phyloP scores from a whole-genome alignment of 1,139 yeast species.

The Debaryomyces subglobosus region DNA sequence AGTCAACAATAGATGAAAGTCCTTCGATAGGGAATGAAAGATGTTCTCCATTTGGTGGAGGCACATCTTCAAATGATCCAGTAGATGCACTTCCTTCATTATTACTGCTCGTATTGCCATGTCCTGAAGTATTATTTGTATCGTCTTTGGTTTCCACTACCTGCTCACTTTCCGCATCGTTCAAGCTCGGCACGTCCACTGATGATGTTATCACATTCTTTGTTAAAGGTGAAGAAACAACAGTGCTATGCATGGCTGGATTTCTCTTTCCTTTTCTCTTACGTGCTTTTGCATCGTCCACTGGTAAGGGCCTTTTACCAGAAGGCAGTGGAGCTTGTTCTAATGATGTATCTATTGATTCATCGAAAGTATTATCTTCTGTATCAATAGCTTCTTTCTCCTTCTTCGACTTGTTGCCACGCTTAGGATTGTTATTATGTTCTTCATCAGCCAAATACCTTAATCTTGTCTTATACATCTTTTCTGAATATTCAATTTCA shows the following conservation, averaged over 20 bases:
- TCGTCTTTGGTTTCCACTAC: neutral
- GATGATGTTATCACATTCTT: slow-evolving; percentile 16
- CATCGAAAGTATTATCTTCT: slow-evolving; percentile 15
- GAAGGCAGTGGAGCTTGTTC: slow-evolving; percentile 7
- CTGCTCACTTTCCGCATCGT: neutral
- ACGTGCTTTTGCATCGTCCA: slow-evolving; percentile 13
- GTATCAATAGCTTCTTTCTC: slow-evolving; percentile 25
- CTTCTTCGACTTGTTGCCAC: slow-evolving; percentile 36
- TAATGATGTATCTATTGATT: slow-evolving; percentile 6
- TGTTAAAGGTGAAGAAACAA: slow-evolving; percentile 23
- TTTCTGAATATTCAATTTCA: slow-evolving; percentile 72
- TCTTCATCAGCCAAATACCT: slow-evolving; percentile 56
- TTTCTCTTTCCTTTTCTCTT: slow-evolving; percentile 15
- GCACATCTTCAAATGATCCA: neutral
- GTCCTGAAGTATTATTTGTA: neutral
- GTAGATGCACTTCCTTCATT: neutral
- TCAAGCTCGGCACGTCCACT: neutral
- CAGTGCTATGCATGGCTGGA: slow-evolving; percentile 11
- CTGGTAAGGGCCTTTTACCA: slow-evolving; percentile 14
- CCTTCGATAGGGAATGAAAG: slow-evolving; percentile 27
- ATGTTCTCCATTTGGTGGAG: slow-evolving; percentile 11
- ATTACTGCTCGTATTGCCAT: neutral
- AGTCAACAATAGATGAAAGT: slow-evolving; percentile 17
- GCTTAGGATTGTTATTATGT: slow-evolving; percentile 35
- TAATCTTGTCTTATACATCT: slow-evolving; percentile 65